These are phyloP conservation scores for Aspergillus clavatus DNA, from an alignment of 2,329 filamentous ascomycete species.

Conservation along the genomic window DNA sequence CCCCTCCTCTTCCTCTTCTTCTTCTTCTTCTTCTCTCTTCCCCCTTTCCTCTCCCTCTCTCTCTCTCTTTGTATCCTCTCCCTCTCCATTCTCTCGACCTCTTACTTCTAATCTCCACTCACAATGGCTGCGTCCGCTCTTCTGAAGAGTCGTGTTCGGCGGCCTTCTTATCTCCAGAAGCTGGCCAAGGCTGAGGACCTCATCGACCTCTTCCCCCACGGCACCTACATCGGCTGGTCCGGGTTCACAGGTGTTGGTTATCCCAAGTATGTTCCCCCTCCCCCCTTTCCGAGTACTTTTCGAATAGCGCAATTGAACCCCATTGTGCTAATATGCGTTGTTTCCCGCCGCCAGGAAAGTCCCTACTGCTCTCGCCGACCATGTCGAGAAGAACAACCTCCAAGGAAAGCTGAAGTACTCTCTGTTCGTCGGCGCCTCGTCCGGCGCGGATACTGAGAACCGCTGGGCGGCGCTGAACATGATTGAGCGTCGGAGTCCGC, in stretches of 20 bases:
- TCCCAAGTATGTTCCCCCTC: constrained; percentile 75
- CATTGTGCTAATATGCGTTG: constrained; percentile 2
- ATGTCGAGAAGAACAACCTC: constrained; percentile 80
- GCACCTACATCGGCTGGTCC: constrained; percentile 83
- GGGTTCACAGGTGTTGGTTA: constrained; percentile 89
- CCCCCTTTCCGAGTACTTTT: no score
- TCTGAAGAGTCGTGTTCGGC: constrained; percentile 68
- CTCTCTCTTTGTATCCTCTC: neutral
- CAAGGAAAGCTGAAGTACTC: constrained; percentile 81
- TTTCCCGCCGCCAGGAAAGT: constrained; percentile 59
- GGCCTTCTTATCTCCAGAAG: constrained; percentile 75
- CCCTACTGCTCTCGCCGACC: constrained; percentile 76
- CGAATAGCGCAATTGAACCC: no score
- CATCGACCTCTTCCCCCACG: constrained; percentile 75
- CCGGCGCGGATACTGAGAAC: constrained; percentile 85
- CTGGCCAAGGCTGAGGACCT: constrained; percentile 74
- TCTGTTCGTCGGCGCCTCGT: constrained; percentile 85
- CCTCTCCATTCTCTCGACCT: constrained; percentile 13
- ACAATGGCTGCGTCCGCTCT: constrained; percentile 62
- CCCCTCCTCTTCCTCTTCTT: constrained; percentile 8
- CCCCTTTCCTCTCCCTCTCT: constrained; percentile 9
- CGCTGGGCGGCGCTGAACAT: constrained; percentile 85
- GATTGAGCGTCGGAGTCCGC: constrained; percentile 79
- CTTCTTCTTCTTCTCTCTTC: constrained; percentile 11
- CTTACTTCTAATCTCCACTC: neutral